phyloP scores from a whole-genome alignment of 148 eudicot genomes.

The Arctostaphylos glauca region DNA sequence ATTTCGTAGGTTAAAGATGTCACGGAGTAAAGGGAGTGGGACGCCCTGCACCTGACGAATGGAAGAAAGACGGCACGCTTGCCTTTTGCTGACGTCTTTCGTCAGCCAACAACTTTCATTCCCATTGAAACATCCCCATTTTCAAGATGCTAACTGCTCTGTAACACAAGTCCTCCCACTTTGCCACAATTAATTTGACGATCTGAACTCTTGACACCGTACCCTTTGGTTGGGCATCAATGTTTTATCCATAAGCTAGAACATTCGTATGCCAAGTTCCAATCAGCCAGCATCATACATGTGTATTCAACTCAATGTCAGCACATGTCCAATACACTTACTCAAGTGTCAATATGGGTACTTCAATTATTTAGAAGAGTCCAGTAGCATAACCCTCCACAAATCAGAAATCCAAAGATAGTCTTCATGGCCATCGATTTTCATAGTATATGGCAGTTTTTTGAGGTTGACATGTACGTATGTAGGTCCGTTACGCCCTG shows the following conservation, averaged over 20 bases:
- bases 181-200: no score
- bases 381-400: neutral
- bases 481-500: conserved; percentile 55
- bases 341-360: neutral
- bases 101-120: no score
- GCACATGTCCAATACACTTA: neutral
- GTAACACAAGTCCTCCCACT: no score
- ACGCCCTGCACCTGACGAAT: no score
- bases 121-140: no score
- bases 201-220: no score
- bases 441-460: neutral
- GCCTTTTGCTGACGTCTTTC: no score
- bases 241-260: no score
- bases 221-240: no score
- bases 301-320: neutral
- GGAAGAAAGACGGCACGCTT: no score
- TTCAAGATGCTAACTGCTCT: no score
- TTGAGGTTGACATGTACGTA: neutral
- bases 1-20: neutral
- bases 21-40: no score
- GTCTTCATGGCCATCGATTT: neutral
- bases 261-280: neutral
- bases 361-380: neutral
- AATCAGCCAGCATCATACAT: neutral
- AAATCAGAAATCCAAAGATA: neutral